Base-by-base conservation (phyloP, 768 basidiomycete genomes). In the Trametes cingulata region DNA sequence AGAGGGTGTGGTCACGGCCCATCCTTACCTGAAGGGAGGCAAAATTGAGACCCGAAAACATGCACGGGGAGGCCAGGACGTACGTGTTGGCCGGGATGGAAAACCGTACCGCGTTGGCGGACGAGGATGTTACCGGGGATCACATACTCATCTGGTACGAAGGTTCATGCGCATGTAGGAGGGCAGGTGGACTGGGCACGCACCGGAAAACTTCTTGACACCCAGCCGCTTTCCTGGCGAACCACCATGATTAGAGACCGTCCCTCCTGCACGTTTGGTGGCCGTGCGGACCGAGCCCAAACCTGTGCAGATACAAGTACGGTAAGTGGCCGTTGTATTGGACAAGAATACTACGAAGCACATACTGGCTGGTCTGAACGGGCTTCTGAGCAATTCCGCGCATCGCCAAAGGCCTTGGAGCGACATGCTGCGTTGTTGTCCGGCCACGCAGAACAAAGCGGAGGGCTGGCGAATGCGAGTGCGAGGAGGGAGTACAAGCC, bases 51-150 rank as follows among this genome's bases (percentile, higher is more conserved):
- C 5, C 14, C 17, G 52, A 14, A n/a, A 10, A 56, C 45, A 27
- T 56, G 50, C 46, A 46, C 37, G 39, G 53, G 35, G 14, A n/a
- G 19, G 29, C 19, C 13, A 19, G 27, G 25, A 76, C 88, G 56
- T 74, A 95, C 95, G 74, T 98, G 87, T 72, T 94, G 95, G 0
- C 95, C 96, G 5, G 96, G 87, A 71, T 96, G 94, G 76, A 97
- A 96, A 51, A 88, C 79, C 0, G 90, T 90, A 9, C 97, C 97
- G 64, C 97, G 83, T 74, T 99, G 97, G 45, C 97, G 84, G 33
- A 98, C 87, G 70, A 99, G 91, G 67, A 99, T 98, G 77, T 96
- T 93, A 42, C 97, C 97, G 9, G 97, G 93, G 24, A 91, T 82
- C 24, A 98, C 95, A 74, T 82, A 84, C 74, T 98, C 88, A 71